Base-by-base conservation (phyloP, 257 asterid species). In the Anisodus tanguticus region DNA sequence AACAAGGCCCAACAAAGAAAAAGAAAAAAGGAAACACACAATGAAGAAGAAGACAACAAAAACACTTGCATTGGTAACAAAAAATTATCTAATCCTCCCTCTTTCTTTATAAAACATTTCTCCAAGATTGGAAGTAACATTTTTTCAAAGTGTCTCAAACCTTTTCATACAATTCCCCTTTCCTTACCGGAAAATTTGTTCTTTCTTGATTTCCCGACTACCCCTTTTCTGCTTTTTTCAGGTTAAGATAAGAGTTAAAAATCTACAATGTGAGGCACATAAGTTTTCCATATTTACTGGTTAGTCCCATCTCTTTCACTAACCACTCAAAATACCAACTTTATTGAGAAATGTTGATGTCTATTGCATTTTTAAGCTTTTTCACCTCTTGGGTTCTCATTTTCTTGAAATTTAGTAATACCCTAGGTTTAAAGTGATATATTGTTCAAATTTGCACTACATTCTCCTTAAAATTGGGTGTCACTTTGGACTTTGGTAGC, bases 381-480 rank as follows among this genome's bases (percentile, higher is more conserved):
- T 81, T 31, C 13, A 60, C 12, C 4, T 11, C 2, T 80, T 19
- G 83, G 83, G 74, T 80, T 80, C 39, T 43, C 70, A 60, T n/a
- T 43, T 81, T 81, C 84, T 81, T 81, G 47, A 80, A 45, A 45
- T 80, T 63, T 80, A 19, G 72, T 41, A 47, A 81, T 81, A 62
- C 31, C 60, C 76, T 72, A 47, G 59, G 67, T 6, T 54, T 41
- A 19, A 17, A 71, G 11, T 39, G 54, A 2, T 31, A 9, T 35
- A 13, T 43, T 71, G 54, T 39, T 16, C n/a, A 37, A 11, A 57
- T 37, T 57, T 80, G 17, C 15, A 11, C 76, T 62, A 47, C 43
- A 45, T 79, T 58, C 17, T n/a, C 82, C 82, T 76, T 10, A 31
- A 26, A 41, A 26, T 6, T 54, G 12, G 54, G 83, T 69, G 17